Conservation (phyloP, 1,139 yeast genomes). For the Hanseniaspora gamundiae region DNA sequence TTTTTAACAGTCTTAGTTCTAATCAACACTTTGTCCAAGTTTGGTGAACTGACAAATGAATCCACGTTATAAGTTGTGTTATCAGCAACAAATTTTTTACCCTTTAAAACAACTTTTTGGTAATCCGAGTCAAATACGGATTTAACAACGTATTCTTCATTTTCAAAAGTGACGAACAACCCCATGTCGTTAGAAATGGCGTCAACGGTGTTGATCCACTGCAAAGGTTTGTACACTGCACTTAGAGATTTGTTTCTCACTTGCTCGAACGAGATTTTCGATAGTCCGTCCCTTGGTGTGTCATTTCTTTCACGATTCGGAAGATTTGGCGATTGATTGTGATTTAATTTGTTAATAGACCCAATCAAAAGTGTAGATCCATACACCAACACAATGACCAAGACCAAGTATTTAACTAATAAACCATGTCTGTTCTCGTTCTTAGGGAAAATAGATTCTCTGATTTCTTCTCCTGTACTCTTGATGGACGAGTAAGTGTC, state of each 20-base stretch:
- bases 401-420: neutral
- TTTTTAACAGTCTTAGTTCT: slow-evolving; percentile 45
- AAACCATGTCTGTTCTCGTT: neutral
- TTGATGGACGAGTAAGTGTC: neutral
- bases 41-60: slow-evolving; percentile 49
- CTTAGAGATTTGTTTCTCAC: slow-evolving; percentile 39
- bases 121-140: slow-evolving; percentile 34
- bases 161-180: slow-evolving; percentile 22
- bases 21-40: slow-evolving; percentile 43
- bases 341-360: slow-evolving; percentile 1
- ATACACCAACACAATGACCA: slow-evolving; percentile 2
- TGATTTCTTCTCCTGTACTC: neutral
- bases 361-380: slow-evolving; percentile 3
- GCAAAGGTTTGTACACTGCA: slow-evolving; percentile 40
- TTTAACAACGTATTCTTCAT: slow-evolving; percentile 23
- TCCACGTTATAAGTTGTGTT: slow-evolving; percentile 37
- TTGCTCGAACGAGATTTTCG: slow-evolving; percentile 26
- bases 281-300: slow-evolving; percentile 5
- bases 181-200: slow-evolving; percentile 24
- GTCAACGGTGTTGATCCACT: slow-evolving; percentile 47
- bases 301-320: slow-evolving; percentile 1
- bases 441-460: slow-evolving; percentile 6
- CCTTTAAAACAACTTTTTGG: slow-evolving; percentile 36
- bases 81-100: slow-evolving; percentile 32
- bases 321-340: neutral